These are phyloP conservation scores for Stagonosporopsis chrysanthemi DNA, from an alignment of 2,329 filamentous ascomycete genomes.

Conservation along the genomic window DNA sequence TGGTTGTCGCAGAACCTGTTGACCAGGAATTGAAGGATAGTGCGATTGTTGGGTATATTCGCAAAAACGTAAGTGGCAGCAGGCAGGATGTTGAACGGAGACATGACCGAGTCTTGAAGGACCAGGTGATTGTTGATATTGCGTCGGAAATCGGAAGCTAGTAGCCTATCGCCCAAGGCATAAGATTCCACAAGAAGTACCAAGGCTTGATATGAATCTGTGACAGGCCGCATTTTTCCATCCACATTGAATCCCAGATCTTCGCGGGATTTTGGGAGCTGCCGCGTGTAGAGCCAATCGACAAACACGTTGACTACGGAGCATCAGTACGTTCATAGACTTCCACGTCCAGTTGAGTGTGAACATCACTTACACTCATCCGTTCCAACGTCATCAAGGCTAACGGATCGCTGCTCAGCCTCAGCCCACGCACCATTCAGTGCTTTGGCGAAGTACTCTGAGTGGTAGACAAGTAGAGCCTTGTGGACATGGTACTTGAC, in stretches of 20 bases:
- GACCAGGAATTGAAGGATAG: not conserved
- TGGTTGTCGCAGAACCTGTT: not conserved
- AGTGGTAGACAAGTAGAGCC: not conserved
- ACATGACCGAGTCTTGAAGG: not conserved
- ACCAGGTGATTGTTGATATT: not conserved
- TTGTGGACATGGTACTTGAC: not conserved
- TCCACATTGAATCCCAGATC: not conserved
- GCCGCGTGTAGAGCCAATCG: not conserved
- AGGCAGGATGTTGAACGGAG: not conserved
- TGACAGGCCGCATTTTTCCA: no score
- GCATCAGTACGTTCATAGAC: not conserved
- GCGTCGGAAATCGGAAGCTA: not conserved
- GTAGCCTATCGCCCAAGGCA: not conserved
- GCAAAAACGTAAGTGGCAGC: not conserved
- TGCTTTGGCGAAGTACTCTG: not conserved
- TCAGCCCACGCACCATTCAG: not conserved
- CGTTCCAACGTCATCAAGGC: not conserved
- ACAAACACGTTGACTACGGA: not conserved
- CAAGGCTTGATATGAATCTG: no score
- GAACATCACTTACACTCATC: not conserved
- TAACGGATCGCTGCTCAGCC: not conserved
- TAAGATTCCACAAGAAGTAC: not conserved
- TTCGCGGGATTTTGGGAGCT: not conserved
- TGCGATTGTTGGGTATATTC: not conserved
- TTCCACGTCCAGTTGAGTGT: no score